A percentile compares a stretch with the other conserved stretches of the same genome.
phyloP scores from a whole-genome alignment of 805 yeast species.

The Cephaloascus albidus region DNA sequence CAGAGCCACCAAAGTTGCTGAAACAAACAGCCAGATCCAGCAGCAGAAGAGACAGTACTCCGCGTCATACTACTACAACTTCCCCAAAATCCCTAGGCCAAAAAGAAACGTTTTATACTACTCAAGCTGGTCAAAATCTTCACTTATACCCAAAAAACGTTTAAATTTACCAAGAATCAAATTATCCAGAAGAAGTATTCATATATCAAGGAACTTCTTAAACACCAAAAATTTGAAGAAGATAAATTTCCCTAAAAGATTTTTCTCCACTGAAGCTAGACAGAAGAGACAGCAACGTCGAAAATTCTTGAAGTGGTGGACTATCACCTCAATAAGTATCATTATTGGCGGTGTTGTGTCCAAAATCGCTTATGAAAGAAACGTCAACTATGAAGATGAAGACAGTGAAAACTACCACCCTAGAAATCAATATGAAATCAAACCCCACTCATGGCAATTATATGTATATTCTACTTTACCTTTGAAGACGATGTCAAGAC shows the following conservation, averaged over 20 bases:
- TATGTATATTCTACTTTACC: constrained; percentile 89
- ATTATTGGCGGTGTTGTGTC: constrained; percentile 48
- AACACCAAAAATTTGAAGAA: background rate
- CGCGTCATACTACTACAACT: constrained; percentile 24
- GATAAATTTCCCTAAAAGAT: constrained; percentile 8
- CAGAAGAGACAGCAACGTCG: constrained; percentile 27
- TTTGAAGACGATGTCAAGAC: constrained; percentile 77
- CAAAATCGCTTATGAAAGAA: constrained; percentile 26
- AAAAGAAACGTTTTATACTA: constrained; percentile 44
- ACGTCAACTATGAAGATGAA: constrained; percentile 9
- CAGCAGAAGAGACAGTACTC: constrained; percentile 1
- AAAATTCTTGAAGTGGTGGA: constrained; percentile 41
- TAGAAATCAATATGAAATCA: constrained; percentile 29
- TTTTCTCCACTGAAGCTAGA: constrained; percentile 33
- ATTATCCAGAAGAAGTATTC: background rate
- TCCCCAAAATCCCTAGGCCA: constrained; percentile 50
- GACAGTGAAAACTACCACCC: constrained; percentile 19
- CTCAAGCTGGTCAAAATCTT: constrained; percentile 24
- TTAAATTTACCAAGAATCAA: constrained; percentile 10
- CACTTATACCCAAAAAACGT: constrained; percentile 3
- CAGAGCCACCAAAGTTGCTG: constrained; percentile 1
- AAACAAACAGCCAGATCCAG: background rate
- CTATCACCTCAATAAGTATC: constrained; percentile 41
- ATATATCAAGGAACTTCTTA: no score
- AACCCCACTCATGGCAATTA: constrained; percentile 80